A percentile compares a stretch with the other conserved stretches of the same genome.
phyloP scores from a whole-genome alignment of 495 filamentous ascomycete genomes.

The Penicillium simplicissimum region DNA sequence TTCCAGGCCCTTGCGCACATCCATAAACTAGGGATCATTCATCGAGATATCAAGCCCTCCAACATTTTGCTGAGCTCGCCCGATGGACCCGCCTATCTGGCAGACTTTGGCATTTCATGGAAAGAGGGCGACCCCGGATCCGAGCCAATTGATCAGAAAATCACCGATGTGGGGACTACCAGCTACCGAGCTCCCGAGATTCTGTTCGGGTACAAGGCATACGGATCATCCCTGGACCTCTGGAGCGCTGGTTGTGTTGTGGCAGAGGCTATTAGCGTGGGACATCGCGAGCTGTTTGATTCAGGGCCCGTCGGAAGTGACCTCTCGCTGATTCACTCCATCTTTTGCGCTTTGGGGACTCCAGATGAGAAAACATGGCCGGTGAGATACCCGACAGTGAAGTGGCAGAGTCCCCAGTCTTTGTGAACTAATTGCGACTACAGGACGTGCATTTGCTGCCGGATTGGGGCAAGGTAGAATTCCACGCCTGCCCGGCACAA shows the following conservation, averaged over 20 bases:
- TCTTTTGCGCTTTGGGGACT: conserved; percentile 87
- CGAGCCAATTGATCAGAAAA: conserved; percentile 69
- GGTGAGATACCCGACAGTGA: conserved; percentile 38
- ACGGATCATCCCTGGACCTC: conserved; percentile 73
- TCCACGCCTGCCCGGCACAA: conserved; percentile 52
- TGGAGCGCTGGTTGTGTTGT: conserved; percentile 89
- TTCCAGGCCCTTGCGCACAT: conserved; percentile 72
- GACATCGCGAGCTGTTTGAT: conserved; percentile 70
- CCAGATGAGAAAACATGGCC: conserved; percentile 79
- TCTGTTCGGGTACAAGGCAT: conserved; percentile 78
- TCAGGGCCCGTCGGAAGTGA: conserved; percentile 88
- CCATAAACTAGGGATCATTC: conserved; percentile 75
- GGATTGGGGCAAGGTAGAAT: conserved; percentile 69
- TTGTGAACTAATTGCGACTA: conserved; percentile 1
- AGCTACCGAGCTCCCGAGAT: conserved; percentile 89
- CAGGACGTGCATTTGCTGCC: conserved; percentile 58
- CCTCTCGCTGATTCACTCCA: conserved; percentile 82
- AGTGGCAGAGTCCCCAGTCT: not conserved
- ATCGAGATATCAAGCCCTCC: conserved; percentile 91
- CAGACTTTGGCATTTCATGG: conserved; percentile 94
- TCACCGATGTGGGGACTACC: conserved; percentile 91
- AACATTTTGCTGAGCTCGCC: conserved; percentile 75
- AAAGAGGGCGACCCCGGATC: conserved; percentile 57
- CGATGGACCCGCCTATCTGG: conserved; percentile 70
- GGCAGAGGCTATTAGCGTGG: conserved; percentile 57